Conservation (phyloP, 2,329 filamentous ascomycete genomes). For the Microcyclosporella mali region DNA sequence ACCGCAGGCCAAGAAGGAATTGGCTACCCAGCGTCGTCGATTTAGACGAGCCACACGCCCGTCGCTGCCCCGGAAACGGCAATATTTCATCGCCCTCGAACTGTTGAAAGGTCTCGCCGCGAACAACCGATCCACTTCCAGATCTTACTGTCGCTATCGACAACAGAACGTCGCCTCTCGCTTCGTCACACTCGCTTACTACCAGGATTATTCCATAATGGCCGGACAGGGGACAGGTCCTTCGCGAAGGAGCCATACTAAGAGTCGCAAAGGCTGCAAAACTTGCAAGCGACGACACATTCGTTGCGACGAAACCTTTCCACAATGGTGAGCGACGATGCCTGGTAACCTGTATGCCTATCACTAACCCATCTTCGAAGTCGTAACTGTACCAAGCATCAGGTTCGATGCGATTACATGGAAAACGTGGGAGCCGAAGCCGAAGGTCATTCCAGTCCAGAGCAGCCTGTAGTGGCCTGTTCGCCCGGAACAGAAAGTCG, state of each 20-base stretch:
- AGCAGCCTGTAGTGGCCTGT: slow-evolving; percentile 66
- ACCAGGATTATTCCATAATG: slow-evolving; percentile 48
- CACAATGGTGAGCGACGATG: slow-evolving; percentile 70
- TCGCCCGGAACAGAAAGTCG: slow-evolving; percentile 76
- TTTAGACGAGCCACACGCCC: no score
- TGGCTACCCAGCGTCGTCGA: no score
- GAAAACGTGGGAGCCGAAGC: slow-evolving; percentile 66
- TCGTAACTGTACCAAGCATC: slow-evolving; percentile 98
- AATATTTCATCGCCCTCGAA: not conserved
- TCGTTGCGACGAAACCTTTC: slow-evolving; percentile 93
- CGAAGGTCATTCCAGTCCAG: slow-evolving; percentile 48
- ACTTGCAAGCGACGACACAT: slow-evolving; percentile 98
- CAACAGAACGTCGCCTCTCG: not conserved
- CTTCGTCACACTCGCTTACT: not conserved
- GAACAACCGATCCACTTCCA: no score
- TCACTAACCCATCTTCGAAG: slow-evolving; percentile 41
- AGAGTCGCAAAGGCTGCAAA: slow-evolving; percentile 96
- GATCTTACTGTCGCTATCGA: no score
- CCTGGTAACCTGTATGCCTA: not conserved
- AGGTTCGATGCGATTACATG: slow-evolving; percentile 97
- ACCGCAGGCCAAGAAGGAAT: no score
- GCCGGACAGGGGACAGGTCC: slow-evolving; percentile 92
- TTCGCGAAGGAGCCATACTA: slow-evolving; percentile 87
- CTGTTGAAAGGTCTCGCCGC: not conserved
- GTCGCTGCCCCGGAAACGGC: no score